Evolutionary conservation across 495 filamentous ascomycete species (phyloP), one percentile per base, ranked within the genome.

Genomic region (Penicillium macrosclerotiorum): DNA sequence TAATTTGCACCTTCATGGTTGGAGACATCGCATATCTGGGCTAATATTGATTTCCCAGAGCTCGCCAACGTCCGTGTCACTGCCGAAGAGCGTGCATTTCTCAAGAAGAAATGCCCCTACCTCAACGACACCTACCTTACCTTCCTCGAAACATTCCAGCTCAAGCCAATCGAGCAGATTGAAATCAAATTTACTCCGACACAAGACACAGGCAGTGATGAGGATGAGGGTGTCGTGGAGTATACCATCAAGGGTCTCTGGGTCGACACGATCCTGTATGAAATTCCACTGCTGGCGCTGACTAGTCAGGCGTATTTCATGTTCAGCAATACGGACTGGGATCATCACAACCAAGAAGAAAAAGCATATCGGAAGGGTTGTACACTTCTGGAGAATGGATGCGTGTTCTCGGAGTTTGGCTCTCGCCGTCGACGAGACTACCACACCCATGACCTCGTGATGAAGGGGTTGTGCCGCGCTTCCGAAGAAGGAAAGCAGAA

Each of bases 301-400:
- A 87, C 90, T 1, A 95, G 89, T 51, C 91, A 98, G 63, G 89
- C 94, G 20, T 97, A 96, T 67, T 98, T 98, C 79, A 88, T 85
- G 67, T 96, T 95, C 73, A 85, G 85, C 68, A 86, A 96, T 54
- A 83, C 67, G 29, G 90, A 95, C 57, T 98, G 93, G 93, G 81
- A 76, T 36, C 83, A 96, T 52, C 75, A 83, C 7, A 80, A 79
- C 0, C 93, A 98, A 64, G 84, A 93, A 52, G 86, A 95, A 16
- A 83, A 84, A 48, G 93, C 94, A 8, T 81, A 71, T 45, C 46
- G 75, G 0, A 98, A 98, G 65, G 92, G 87, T 7, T 74, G 81
- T 46, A 75, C 74, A 26, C 74, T 98, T 34, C 70, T 97, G 2
- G 72, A 89, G 55, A 75, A 83, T 49, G 94, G 90, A 8, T 97